phyloP scores from a whole-genome alignment of 225 moss, liverwort and hornwort genomes.

The Thuidium tamariscinum region DNA sequence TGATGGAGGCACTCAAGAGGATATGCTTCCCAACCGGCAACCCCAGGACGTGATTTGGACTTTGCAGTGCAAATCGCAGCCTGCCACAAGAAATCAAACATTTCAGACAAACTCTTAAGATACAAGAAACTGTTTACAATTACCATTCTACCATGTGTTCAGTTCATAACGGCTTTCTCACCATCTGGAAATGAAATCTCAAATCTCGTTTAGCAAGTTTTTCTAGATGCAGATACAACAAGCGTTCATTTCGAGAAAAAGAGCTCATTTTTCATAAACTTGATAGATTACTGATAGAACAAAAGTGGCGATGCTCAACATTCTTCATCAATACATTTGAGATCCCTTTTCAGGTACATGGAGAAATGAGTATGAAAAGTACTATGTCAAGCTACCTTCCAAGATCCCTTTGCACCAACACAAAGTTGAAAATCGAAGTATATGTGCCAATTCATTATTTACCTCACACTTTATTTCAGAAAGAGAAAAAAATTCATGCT shows the following conservation, averaged over 20 bases:
- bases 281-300: neutral
- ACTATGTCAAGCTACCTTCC: neutral
- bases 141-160: neutral
- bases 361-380: neutral
- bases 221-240: neutral
- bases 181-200: neutral
- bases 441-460: neutral
- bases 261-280: neutral
- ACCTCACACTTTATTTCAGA: neutral
- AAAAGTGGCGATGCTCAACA: neutral
- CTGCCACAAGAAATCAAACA: neutral
- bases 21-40: conserved; percentile 81
- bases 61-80: conserved; percentile 69
- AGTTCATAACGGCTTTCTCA: neutral
- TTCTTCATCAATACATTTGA: neutral
- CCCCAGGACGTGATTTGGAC: conserved; percentile 58
- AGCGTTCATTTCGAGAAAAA: neutral
- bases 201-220: neutral
- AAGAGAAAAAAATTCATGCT: neutral
- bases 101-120: neutral
- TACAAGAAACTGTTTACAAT: neutral
- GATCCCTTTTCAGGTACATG: neutral
- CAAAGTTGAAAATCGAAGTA: neutral
- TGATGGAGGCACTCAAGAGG: conserved; percentile 50
- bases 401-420: neutral